Percentiles rank a stretch among this genome's conserved stretches.
Conservation (phyloP, 108 stramenopile genomes). For the Fistulifera pelliculosa region DNA sequence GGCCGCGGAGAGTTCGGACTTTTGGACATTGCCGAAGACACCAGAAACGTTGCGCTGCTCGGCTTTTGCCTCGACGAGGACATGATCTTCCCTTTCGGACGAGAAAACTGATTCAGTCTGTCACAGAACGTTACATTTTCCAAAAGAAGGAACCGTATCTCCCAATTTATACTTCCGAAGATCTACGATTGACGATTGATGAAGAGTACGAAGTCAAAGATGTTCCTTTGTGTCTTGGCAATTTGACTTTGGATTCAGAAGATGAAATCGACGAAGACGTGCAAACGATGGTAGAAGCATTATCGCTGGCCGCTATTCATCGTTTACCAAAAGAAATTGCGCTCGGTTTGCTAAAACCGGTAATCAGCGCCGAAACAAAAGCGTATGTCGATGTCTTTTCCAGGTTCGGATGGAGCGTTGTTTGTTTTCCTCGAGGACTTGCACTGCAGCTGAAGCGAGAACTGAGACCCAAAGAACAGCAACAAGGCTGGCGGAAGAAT, state of each 20-base stretch:
- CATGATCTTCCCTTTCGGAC: neutral
- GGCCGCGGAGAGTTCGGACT: neutral
- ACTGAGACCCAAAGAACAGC: neutral
- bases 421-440: conserved; percentile 10
- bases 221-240: conserved; percentile 10
- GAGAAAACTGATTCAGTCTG: neutral
- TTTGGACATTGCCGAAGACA: neutral
- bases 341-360: neutral
- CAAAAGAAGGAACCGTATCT: neutral
- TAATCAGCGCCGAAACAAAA: too few relatives aligned
- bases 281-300: conserved; percentile 1
- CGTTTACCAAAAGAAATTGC: conserved; percentile 9
- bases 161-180: neutral
- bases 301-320: conserved; percentile 13
- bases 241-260: neutral
- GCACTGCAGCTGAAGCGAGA: conserved; percentile 3
- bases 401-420: conserved; percentile 7
- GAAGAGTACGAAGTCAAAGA: conserved; percentile 8
- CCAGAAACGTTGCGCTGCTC: neutral
- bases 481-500: too few relatives aligned
- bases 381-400: neutral
- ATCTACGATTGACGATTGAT: conserved; percentile 3
- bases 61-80: conserved; percentile 1
- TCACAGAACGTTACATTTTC: neutral
- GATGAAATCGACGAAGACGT: neutral